Evolutionary conservation across 192 early-diverging fungal genomes (phyloP).

Genomic region (Coemansia pectinata): DNA sequence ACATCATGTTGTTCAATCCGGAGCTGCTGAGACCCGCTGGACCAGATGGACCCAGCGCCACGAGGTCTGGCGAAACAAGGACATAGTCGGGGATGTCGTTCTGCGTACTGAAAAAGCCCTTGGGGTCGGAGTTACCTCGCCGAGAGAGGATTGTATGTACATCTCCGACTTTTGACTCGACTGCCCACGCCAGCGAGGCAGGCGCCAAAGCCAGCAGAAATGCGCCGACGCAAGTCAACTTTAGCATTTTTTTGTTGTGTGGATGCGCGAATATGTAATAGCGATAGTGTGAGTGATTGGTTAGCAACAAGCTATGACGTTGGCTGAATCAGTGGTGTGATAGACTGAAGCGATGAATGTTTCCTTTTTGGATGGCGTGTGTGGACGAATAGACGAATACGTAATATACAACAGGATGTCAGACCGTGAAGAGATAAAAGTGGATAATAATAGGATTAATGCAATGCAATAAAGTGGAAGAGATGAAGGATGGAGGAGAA

Average conservation of each 20-base stretch:
- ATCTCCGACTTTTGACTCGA: neutral
- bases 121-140: neutral
- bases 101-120: conserved; percentile 3
- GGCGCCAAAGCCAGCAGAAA: conserved; percentile 2
- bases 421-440: neutral
- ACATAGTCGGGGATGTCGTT: conserved; percentile 39
- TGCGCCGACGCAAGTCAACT: neutral
- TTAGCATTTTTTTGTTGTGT: neutral
- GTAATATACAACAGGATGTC: neutral
- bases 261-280: neutral
- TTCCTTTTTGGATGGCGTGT: neutral
- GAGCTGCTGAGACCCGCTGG: conserved; percentile 17
- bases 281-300: neutral
- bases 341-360: neutral
- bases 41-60: conserved; percentile 34
- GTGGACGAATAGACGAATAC: neutral
- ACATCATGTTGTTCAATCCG: conserved; percentile 42
- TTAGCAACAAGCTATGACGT: neutral
- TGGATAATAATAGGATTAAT: neutral
- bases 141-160: neutral
- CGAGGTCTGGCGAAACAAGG: conserved; percentile 41
- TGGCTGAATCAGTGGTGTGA: neutral
- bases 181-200: neutral
- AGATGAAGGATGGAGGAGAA: neutral
- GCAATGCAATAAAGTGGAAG: neutral